These are phyloP conservation scores for Yamadazyma ubonensis DNA, from an alignment of 805 yeast species.

Conservation along the genomic window DNA sequence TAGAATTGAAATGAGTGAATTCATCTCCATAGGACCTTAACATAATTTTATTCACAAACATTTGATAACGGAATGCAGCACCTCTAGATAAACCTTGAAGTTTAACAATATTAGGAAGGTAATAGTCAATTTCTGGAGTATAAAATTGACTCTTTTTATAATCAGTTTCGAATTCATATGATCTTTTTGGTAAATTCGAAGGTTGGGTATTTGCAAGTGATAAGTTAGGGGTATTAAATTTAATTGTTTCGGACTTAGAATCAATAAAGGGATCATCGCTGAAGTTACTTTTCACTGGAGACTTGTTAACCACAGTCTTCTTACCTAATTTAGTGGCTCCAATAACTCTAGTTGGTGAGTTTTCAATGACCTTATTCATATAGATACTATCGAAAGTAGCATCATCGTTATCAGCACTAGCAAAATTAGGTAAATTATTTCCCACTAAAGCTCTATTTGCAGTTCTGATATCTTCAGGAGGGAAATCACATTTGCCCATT, in stretches of 20 bases:
- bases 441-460: conserved; percentile 73
- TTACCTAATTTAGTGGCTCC: neutral
- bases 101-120: conserved; percentile 35
- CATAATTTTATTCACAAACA: conserved; percentile 63
- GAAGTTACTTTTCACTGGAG: conserved; percentile 2
- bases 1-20: conserved; percentile 48
- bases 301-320: neutral
- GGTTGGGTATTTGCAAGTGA: too few species aligned
- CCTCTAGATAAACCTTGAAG: conserved; percentile 76
- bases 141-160: conserved; percentile 14
- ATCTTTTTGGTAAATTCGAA: neutral
- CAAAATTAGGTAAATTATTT: conserved; percentile 72
- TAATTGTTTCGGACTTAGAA: neutral
- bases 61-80: conserved; percentile 58
- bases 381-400: conserved; percentile 20
- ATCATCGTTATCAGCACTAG: conserved; percentile 35
- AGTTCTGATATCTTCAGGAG: conserved; percentile 63
- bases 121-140: conserved; percentile 19
- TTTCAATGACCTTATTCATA: conserved; percentile 21
- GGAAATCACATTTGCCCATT: conserved; percentile 61
- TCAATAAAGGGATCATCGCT: conserved; percentile 9
- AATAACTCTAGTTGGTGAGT: conserved; percentile 16
- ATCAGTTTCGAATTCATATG: conserved; percentile 1
- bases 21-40: conserved; percentile 55
- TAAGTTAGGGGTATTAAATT: conserved; percentile 1